Evolutionary conservation across 164 flowering plant species (phyloP).

Genomic region (grape (Vitis vinifera)): DNA sequence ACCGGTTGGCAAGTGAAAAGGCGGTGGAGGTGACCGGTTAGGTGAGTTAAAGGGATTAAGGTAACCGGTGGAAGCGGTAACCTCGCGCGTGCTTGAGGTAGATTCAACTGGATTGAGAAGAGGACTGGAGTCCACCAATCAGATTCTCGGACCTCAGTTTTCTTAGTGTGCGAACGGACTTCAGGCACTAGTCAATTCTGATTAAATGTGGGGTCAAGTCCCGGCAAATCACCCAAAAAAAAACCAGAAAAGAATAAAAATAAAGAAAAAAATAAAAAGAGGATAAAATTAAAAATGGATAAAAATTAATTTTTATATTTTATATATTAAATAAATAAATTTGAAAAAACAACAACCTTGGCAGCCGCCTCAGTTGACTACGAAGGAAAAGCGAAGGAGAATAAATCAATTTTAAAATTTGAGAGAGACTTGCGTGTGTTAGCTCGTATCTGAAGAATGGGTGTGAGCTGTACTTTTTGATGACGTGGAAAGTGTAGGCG

Average conservation of each 20-base stretch:
- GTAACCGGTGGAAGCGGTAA: constrained; percentile 28
- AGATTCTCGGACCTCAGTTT: constrained; percentile 1
- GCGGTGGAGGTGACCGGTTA: constrained; percentile 17
- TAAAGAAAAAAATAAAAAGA: constrained; percentile 1
- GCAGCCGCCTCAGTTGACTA: constrained; percentile 25
- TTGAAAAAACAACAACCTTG: neutral
- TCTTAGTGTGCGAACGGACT: constrained; percentile 30
- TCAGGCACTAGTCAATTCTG: constrained; percentile 24
- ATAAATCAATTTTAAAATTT: neutral
- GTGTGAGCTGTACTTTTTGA: no score
- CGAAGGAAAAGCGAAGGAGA: neutral
- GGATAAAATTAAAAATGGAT: neutral
- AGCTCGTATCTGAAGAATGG: no score
- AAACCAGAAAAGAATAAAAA: constrained; percentile 13
- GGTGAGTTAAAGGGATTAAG: constrained; percentile 7
- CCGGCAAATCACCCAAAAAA: constrained; percentile 35
- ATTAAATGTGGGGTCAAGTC: constrained; percentile 44
- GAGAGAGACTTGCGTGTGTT: no score
- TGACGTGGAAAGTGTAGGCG: no score
- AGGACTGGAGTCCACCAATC: constrained; percentile 39
- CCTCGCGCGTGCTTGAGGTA: neutral
- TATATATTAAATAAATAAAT: neutral
- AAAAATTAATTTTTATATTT: neutral
- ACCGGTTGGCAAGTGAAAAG: constrained; percentile 28
- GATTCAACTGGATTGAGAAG: constrained; percentile 25